Percentiles rank a stretch among this genome's conserved stretches.
Evolutionary conservation across 106 monocot species (phyloP).

Genomic region (Dendrobium nobile): DNA sequence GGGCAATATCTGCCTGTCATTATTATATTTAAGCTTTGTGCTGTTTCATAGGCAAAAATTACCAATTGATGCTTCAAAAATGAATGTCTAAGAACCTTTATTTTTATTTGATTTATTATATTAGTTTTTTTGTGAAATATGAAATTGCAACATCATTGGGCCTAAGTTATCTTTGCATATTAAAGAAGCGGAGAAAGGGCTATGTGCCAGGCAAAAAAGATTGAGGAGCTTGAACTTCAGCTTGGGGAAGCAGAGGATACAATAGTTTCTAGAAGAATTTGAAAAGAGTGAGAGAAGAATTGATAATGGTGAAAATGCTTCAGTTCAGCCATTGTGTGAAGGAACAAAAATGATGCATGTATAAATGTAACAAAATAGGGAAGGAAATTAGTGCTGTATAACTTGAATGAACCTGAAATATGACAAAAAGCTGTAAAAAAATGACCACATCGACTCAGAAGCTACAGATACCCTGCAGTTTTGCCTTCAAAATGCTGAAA

Average conservation of each 20-base stretch:
- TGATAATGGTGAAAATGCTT: conserved; percentile 6
- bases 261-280: conserved; percentile 20
- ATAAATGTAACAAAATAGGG: not conserved
- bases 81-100: not conserved
- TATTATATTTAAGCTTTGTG: not conserved
- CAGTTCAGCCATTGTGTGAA: conserved; percentile 10
- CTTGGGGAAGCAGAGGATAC: conserved; percentile 21
- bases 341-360: not conserved
- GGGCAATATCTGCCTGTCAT: not conserved
- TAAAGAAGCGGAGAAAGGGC: conserved; percentile 17
- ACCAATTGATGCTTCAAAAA: not conserved
- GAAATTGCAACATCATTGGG: not conserved
- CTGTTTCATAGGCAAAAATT: not conserved
- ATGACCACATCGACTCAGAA: not conserved
- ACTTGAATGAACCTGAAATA: conserved; percentile 1
- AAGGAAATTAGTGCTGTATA: not conserved
- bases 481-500: conserved; percentile 6
- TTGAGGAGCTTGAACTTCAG: conserved; percentile 22
- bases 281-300: conserved; percentile 16
- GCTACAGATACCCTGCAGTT: not conserved
- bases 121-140: not conserved
- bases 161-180: conserved; percentile 11
- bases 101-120: no score
- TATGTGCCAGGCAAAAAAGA: conserved; percentile 11
- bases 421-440: not conserved